phyloP scores from a whole-genome alignment of 306 rosid species.

The Cucurbita pepo region DNA sequence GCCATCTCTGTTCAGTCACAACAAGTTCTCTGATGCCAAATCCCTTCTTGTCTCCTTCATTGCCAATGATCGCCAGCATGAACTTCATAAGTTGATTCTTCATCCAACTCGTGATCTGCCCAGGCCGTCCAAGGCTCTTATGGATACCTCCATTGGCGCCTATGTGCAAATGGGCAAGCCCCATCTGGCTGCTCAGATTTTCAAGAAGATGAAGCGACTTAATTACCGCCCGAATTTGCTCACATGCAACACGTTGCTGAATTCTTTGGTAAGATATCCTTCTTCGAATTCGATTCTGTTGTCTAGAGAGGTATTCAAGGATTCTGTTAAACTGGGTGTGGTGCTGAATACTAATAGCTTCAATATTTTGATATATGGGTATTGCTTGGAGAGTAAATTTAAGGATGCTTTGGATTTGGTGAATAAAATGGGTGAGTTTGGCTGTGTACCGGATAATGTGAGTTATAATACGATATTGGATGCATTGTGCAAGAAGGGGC shows the following conservation, averaged over 20 bases:
- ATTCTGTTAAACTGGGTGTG: constrained; percentile 32
- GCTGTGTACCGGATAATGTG: constrained; percentile 51
- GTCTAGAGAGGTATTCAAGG: constrained; percentile 24
- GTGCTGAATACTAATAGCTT: constrained; percentile 28
- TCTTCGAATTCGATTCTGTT: constrained; percentile 25
- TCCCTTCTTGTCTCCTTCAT: constrained; percentile 50
- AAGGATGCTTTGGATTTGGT: constrained; percentile 27
- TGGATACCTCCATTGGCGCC: constrained; percentile 59
- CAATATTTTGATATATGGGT: constrained; percentile 52
- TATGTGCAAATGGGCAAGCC: constrained; percentile 38
- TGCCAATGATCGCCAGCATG: constrained; percentile 39
- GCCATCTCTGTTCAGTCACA: constrained; percentile 41
- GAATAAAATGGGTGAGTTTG: constrained; percentile 33
- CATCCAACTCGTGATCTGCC: constrained; percentile 18
- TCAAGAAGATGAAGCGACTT: constrained; percentile 50
- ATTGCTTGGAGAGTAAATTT: constrained; percentile 35
- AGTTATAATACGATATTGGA: constrained; percentile 57
- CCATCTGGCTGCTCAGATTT: constrained; percentile 43
- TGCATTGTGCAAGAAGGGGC: constrained; percentile 46
- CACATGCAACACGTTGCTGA: constrained; percentile 57
- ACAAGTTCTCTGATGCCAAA: constrained; percentile 48
- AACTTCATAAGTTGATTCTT: constrained; percentile 38
- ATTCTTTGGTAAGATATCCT: constrained; percentile 31
- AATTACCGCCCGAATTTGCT: constrained; percentile 34
- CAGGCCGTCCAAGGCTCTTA: constrained; percentile 18